Evolutionary conservation across 2,329 filamentous ascomycete genomes (phyloP), one percentile per base, ranked within the genome.

Genomic region (Colletotrichum sp.): DNA sequence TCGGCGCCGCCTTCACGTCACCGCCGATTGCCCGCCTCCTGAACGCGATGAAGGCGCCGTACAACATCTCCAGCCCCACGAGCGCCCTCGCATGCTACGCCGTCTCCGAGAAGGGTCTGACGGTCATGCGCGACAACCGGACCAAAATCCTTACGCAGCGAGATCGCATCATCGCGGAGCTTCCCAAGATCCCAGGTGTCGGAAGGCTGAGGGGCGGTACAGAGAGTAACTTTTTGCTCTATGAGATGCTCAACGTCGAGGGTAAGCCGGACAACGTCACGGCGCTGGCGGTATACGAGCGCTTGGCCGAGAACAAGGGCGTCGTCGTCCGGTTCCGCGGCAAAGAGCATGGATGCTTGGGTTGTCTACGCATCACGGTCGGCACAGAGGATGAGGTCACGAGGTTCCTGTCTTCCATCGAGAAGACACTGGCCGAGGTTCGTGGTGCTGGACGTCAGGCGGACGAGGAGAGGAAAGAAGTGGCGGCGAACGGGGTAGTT

Each of bases 241-340:
- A 95, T 73, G 95, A 99, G 88, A 94, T 99, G 82, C 87, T 98
- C 36, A 91, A 98, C 82, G 86, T 86, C 24, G 86, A 90, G 3
- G 95, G 95, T 0, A 88, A 92, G 82, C 94, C 97, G 2, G 94
- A 95, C 82, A 99, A 98, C 80, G 87, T 88, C 65, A 91, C 91
- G 2, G 97, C 97, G 18, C 84, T 96, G 80, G 92, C 91, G 13
- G 94, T 96, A 9, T 99, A 99, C 84, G 93, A 98, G 86, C 89
- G 88, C 34, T 88, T 99, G 80, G 97, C 97, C 1, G 95, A 98
- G 88, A 91, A 92, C 55, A 93, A 92, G 82, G 96, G 96, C 1
- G 96, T 99, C 0, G 96, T 99, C 8, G 96, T 99, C 6, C 90
- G 97, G 70, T 99, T 99, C 85, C 90, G 97, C 80, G 97, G 97